Percentiles rank a stretch among this genome's conserved stretches.
Conservation (phyloP, 495 filamentous ascomycete species). For the Penicillium malachiteum region DNA sequence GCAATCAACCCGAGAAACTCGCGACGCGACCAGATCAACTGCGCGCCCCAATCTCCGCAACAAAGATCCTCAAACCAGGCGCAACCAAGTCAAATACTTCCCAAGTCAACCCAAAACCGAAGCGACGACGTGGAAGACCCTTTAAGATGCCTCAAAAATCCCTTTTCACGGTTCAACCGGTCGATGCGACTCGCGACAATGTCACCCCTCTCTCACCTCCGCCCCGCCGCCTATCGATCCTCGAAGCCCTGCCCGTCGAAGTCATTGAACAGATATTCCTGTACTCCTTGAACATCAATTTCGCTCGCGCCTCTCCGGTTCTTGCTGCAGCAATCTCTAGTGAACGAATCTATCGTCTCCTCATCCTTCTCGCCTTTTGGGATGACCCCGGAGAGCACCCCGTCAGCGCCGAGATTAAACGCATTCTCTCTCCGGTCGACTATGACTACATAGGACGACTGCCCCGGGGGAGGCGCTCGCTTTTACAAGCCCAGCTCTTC, state of each 20-base stretch:
- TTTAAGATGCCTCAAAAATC: background rate
- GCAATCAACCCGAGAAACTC: background rate
- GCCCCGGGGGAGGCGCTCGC: slow-evolving; percentile 15
- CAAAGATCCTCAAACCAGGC: background rate
- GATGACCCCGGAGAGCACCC: slow-evolving; percentile 18
- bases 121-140: background rate
- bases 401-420: slow-evolving; percentile 17
- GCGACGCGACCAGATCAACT: background rate
- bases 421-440: slow-evolving; percentile 34
- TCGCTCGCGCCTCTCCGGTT: slow-evolving; percentile 43
- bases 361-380: slow-evolving; percentile 45
- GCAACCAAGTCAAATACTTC: background rate
- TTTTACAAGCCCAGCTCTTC: slow-evolving; percentile 34
- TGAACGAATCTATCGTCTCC: slow-evolving; percentile 39
- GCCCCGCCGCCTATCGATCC: slow-evolving; percentile 25
- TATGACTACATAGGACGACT: slow-evolving; percentile 19
- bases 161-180: background rate
- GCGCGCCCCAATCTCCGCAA: background rate
- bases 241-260: slow-evolving; percentile 55
- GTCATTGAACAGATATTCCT: slow-evolving; percentile 55
- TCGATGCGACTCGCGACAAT: background rate
- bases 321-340: slow-evolving; percentile 40
- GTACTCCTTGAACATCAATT: slow-evolving; percentile 45
- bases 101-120: background rate
- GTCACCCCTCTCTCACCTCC: background rate